Base-by-base conservation (phyloP, 495 filamentous ascomycete species). In the Penicillium bovifimosum region DNA sequence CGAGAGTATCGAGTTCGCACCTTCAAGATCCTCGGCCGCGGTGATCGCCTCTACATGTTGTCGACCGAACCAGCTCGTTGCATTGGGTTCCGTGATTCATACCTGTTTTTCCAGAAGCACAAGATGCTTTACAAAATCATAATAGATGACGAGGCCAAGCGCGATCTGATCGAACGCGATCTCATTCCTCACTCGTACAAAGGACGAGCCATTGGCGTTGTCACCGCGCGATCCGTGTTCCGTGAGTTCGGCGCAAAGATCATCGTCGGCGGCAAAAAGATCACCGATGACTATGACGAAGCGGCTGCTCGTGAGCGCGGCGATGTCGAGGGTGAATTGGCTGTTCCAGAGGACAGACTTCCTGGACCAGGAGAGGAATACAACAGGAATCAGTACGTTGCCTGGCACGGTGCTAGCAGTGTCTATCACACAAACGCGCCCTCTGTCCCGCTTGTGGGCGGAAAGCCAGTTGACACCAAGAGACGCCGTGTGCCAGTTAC, bases 161-260 rank as follows among this genome's bases (percentile, higher is more conserved):
- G 83, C 45, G 91, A 96, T 63, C 79, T 96, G 66, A 98, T 98
- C 56, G 89, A 91, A 35, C 86, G 93, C 41, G 85, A 93, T 20
- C 82, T 98, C 54, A 96, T 98, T 51, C 93, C 93, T 3, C 91
- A 96, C 75, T 92, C 87, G 31, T 98, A 98, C 82, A 98, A 98
- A 66, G 93, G 93, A 53, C 88, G 93, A 40, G 88, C 93, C 14
- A 98, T 98, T 65, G 93, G 93, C 69, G 90, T 98, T 24, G 93
- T 96, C 41, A 96, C 93, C 10, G 93, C 93, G 26, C 82, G 95
- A 16, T 96, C 93, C 6, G 95, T 98, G 16, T 98, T 96, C 69
- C 82, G 95, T 29, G 93, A 98, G 65, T 98, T 98, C 55, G 93
- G 93, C 45, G 86, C 95, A 1, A 81, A 87, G 47, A 98, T 98